A percentile compares a stretch with the other conserved stretches of the same genome.
These are phyloP conservation scores for Kingdonia uniflora DNA, from an alignment of 164 flowering plant species.

Conservation along the genomic window DNA sequence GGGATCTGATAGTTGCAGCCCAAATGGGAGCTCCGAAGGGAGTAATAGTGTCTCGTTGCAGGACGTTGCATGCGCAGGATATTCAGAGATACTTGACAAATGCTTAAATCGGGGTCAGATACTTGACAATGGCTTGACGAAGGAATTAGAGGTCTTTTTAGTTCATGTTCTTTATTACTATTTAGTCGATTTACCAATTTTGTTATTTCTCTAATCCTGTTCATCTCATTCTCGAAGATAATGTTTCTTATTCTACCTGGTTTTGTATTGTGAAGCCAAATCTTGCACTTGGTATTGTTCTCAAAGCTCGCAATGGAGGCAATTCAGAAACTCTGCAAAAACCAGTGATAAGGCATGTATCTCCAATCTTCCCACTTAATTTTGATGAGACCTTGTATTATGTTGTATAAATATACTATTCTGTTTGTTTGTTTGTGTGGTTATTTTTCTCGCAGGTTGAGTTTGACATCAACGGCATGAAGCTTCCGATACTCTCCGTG, in stretches of 20 bases:
- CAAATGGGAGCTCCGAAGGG: conserved; percentile 16
- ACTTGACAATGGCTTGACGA: conserved; percentile 22
- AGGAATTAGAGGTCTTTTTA: conserved; percentile 50
- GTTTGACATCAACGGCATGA: conserved; percentile 33
- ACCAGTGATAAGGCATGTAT: conserved; percentile 47
- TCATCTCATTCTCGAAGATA: not conserved
- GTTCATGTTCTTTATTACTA: not conserved
- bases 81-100: conserved; percentile 18
- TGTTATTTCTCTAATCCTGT: not conserved
- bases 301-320: conserved; percentile 24
- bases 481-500: not conserved
- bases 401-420: conserved; percentile 28
- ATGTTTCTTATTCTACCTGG: not conserved
- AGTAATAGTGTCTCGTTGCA: conserved; percentile 20
- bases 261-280: conserved; percentile 38
- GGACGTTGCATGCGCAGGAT: conserved; percentile 20
- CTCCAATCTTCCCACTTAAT: not conserved
- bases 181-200: not conserved
- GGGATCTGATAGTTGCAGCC: conserved; percentile 15
- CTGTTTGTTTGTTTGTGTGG: conserved; percentile 10
- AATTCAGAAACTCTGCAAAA: conserved; percentile 32
- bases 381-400: not conserved
- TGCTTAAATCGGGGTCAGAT: conserved; percentile 7
- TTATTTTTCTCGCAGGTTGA: conserved; percentile 25
- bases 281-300: conserved; percentile 20